These are phyloP conservation scores for Citrus maxima DNA, from an alignment of 345 rosid genomes.

Conservation along the genomic window DNA sequence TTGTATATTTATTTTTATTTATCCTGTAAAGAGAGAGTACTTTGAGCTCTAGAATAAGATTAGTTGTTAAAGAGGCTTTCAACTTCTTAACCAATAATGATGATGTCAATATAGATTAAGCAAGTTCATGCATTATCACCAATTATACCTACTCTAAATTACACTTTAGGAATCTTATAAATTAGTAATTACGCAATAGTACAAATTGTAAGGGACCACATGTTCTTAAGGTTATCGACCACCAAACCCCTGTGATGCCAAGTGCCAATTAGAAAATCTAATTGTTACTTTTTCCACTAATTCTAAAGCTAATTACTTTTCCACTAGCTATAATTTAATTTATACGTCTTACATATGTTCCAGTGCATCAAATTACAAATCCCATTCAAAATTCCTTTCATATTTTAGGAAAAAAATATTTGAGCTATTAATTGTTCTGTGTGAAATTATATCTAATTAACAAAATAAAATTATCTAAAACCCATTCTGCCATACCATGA, in stretches of 20 bases:
- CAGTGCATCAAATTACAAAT: neutral
- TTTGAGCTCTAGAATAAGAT: neutral
- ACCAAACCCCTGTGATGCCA: slow-evolving; percentile 21
- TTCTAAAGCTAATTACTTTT: slow-evolving; percentile 14
- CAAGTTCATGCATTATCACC: neutral
- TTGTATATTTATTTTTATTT: neutral
- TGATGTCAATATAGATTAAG: neutral
- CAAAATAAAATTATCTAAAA: too few species aligned
- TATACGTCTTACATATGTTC: neutral
- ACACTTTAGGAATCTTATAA: neutral
- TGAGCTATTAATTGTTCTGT: too few species aligned
- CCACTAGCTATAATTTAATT: neutral
- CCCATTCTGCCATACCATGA: too few species aligned
- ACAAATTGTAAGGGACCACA: slow-evolving; percentile 7
- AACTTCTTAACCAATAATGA: neutral
- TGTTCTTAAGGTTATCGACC: slow-evolving; percentile 6
- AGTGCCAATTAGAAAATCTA: slow-evolving; percentile 13
- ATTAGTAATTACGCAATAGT: neutral
- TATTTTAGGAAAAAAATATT: neutral
- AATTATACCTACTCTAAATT: neutral
- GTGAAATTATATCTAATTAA: neutral
- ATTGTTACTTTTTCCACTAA: slow-evolving; percentile 12
- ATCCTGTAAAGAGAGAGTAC: neutral
- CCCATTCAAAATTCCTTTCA: neutral
- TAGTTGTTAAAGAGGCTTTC: neutral